These are phyloP conservation scores for Brassica hybrid DNA, from an alignment of 441 rosid species.

Conservation along the genomic window DNA sequence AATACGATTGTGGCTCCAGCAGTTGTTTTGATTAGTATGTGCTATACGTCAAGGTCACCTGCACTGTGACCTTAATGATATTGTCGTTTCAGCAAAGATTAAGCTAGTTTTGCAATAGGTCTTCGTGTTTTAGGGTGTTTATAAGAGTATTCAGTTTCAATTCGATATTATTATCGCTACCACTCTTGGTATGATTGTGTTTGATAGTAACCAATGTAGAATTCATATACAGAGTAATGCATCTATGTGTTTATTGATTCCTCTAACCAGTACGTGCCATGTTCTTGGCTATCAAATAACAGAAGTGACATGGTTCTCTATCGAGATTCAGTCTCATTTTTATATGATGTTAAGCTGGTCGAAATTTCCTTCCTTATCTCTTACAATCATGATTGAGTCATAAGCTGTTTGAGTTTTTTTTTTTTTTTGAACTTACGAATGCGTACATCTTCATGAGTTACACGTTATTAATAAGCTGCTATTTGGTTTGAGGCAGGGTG, in stretches of 20 bases:
- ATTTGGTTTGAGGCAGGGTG: slow-evolving; percentile 54
- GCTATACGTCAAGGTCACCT: slow-evolving; percentile 5
- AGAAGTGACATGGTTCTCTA: too few relatives aligned
- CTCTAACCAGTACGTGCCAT: background rate
- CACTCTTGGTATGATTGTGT: background rate
- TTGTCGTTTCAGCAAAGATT: slow-evolving; percentile 1
- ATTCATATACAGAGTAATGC: background rate
- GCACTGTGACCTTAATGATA: background rate
- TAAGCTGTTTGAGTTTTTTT: slow-evolving; percentile 2
- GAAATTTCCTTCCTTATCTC: background rate
- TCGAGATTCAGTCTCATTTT: background rate
- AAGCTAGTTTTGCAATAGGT: background rate
- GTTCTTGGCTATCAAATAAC: background rate
- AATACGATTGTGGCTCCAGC: slow-evolving; percentile 1
- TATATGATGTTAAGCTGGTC: too few relatives aligned
- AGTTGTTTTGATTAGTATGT: background rate
- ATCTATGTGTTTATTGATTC: background rate
- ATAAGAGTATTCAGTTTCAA: background rate
- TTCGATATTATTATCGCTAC: too few relatives aligned
- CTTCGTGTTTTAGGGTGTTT: background rate
- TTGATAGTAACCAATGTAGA: background rate
- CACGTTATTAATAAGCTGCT: background rate
- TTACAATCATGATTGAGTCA: background rate
- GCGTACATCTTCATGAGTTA: slow-evolving; percentile 5
- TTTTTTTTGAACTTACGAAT: background rate